Conservation (phyloP, 2,329 filamentous ascomycete species). For the Trichoderma sp. region DNA sequence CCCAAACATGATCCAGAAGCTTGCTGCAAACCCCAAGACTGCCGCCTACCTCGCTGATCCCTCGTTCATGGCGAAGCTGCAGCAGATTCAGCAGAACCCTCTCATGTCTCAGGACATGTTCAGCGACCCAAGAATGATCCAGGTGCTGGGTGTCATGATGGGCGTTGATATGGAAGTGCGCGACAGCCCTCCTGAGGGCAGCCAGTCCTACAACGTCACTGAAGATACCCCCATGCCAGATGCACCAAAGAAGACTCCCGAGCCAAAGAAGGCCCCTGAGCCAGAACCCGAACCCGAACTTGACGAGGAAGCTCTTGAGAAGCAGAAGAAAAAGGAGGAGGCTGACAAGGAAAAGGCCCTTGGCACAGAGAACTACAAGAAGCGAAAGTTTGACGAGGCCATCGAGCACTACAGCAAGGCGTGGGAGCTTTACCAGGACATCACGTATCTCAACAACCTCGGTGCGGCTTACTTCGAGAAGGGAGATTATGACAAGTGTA, state of each 20-base stretch:
- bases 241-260: conserved; percentile 49
- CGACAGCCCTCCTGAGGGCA: conserved; percentile 44
- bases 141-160: conserved; percentile 90
- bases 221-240: conserved; percentile 79
- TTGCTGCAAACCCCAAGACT: conserved; percentile 94
- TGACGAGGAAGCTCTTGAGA: conserved; percentile 81
- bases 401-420: conserved; percentile 94
- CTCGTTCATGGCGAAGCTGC: conserved; percentile 87
- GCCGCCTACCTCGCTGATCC: conserved; percentile 77
- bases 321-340: conserved; percentile 88
- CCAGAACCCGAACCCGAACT: conserved; percentile 66
- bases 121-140: conserved; percentile 86
- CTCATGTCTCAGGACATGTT: conserved; percentile 78
- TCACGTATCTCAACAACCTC: conserved; percentile 96
- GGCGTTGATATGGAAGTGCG: conserved; percentile 81
- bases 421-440: conserved; percentile 94
- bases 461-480: conserved; percentile 95
- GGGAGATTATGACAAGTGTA: conserved; percentile 85
- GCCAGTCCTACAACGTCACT: conserved; percentile 59
- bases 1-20: conserved; percentile 85
- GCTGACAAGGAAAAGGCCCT: conserved; percentile 94
- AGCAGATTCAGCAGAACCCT: conserved; percentile 80
- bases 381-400: conserved; percentile 92
- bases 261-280: conserved; percentile 59
- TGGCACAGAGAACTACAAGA: conserved; percentile 97